These are phyloP conservation scores for Lasiodiplodia sp. DNA, from an alignment of 2,329 filamentous ascomycete species.

Conservation along the genomic window DNA sequence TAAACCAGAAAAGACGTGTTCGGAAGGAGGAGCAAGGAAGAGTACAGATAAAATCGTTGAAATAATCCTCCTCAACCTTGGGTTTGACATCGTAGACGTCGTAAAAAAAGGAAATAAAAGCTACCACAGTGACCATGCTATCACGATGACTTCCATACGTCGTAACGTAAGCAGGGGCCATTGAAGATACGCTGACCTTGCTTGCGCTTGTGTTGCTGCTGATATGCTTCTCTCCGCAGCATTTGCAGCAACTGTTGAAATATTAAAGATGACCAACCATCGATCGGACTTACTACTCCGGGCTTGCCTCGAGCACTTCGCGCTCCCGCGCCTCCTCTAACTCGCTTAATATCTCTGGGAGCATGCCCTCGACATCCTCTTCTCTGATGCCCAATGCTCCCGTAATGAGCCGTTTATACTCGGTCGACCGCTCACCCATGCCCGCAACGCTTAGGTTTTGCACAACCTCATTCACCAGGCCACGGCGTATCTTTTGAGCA, in stretches of 20 bases:
- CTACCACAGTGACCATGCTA: not conserved
- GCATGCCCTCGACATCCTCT: slow-evolving; percentile 71
- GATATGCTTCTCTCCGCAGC: not conserved
- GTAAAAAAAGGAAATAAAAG: not conserved
- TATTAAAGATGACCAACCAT: not conserved
- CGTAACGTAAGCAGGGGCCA: not conserved
- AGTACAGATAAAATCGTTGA: not conserved
- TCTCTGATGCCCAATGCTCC: slow-evolving; percentile 69
- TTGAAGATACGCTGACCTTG: not conserved
- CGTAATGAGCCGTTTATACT: slow-evolving; percentile 74
- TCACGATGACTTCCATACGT: no score
- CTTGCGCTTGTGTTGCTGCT: not conserved
- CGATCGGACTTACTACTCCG: slow-evolving; percentile 28
- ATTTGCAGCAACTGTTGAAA: not conserved
- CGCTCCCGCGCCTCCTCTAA: slow-evolving; percentile 49
- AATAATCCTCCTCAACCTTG: not conserved
- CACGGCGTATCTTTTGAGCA: slow-evolving; percentile 66
- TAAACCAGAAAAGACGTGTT: not conserved
- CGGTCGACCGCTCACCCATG: slow-evolving; percentile 74
- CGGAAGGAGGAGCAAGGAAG: slow-evolving; percentile 1
- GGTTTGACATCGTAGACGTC: not conserved
- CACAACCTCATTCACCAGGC: slow-evolving; percentile 72
- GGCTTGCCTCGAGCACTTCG: slow-evolving; percentile 45
- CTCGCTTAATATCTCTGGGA: slow-evolving; percentile 59
- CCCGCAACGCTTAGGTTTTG: slow-evolving; percentile 73